Evolutionary conservation across 129 eudicot genomes (phyloP).

Genomic region (Scalesia atractyloides): DNA sequence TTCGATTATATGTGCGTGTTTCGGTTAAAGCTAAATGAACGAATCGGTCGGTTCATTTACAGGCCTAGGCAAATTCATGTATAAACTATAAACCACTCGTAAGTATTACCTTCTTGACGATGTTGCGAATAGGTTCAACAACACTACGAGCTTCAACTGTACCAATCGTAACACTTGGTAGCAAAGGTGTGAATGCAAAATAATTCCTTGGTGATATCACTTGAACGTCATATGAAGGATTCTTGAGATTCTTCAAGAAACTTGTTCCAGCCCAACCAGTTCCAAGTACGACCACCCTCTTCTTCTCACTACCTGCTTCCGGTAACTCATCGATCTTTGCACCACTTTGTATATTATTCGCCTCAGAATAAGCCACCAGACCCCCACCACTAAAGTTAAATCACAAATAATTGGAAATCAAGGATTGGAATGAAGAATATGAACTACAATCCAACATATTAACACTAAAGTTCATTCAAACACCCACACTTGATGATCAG

Average conservation of each 20-base stretch:
- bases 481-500: not conserved
- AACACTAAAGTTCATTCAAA: slow-evolving; percentile 5
- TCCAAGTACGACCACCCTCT: slow-evolving; percentile 89
- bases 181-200: slow-evolving; percentile 91
- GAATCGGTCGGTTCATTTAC: too few species aligned
- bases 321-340: slow-evolving; percentile 38
- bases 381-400: slow-evolving; percentile 64
- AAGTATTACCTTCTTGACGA: slow-evolving; percentile 50
- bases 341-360: slow-evolving; percentile 38
- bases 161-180: slow-evolving; percentile 95
- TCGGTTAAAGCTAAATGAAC: too few species aligned
- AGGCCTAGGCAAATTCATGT: not conserved
- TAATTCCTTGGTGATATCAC: slow-evolving; percentile 95
- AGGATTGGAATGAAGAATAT: not conserved
- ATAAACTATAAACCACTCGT: not conserved
- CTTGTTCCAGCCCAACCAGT: slow-evolving; percentile 99
- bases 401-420: slow-evolving; percentile 1
- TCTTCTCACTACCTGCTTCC: slow-evolving; percentile 54
- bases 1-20: too few species aligned
- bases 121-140: slow-evolving; percentile 90
- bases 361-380: slow-evolving; percentile 62
- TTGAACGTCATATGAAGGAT: slow-evolving; percentile 78
- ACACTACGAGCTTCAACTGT: slow-evolving; percentile 95
- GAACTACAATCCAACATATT: not conserved
- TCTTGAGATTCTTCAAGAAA: slow-evolving; percentile 77